Percentiles rank a stretch among this genome's conserved stretches.
Conservation (phyloP, 805 yeast species). For the Schizosaccharomyces japonicus region DNA sequence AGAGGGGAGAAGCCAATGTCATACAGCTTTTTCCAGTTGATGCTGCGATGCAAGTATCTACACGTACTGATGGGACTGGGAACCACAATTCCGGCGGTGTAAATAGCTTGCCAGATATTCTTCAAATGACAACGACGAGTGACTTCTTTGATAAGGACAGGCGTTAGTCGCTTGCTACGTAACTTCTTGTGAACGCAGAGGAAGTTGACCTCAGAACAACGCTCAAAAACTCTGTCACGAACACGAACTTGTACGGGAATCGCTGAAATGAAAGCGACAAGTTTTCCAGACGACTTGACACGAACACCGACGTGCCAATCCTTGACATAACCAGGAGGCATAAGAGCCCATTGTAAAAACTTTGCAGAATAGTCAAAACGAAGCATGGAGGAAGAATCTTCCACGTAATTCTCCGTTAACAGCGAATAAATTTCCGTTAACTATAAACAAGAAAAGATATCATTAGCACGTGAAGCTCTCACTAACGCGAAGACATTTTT, state of each 20-base stretch:
- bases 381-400: conserved; percentile 76
- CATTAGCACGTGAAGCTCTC: neutral
- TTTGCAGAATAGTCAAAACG: conserved; percentile 69
- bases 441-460: neutral
- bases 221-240: conserved; percentile 25
- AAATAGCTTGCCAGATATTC: conserved; percentile 85
- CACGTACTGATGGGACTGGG: conserved; percentile 83
- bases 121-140: conserved; percentile 72
- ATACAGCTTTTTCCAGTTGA: conserved; percentile 71
- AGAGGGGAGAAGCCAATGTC: conserved; percentile 76
- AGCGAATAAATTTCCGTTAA: conserved; percentile 58
- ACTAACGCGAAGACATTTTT: neutral
- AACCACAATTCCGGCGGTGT: conserved; percentile 73
- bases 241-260: conserved; percentile 53
- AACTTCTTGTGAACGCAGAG: conserved; percentile 83
- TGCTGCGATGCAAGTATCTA: conserved; percentile 79
- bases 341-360: conserved; percentile 78
- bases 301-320: conserved; percentile 91
- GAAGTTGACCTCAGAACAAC: conserved; percentile 76
- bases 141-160: conserved; percentile 77
- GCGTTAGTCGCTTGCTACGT: conserved; percentile 81
- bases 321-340: conserved; percentile 73
- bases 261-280: conserved; percentile 82
- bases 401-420: conserved; percentile 76
- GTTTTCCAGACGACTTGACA: conserved; percentile 46